Evolutionary conservation across 345 rosid genomes (phyloP).

Genomic region (Euclidium syriacum): DNA sequence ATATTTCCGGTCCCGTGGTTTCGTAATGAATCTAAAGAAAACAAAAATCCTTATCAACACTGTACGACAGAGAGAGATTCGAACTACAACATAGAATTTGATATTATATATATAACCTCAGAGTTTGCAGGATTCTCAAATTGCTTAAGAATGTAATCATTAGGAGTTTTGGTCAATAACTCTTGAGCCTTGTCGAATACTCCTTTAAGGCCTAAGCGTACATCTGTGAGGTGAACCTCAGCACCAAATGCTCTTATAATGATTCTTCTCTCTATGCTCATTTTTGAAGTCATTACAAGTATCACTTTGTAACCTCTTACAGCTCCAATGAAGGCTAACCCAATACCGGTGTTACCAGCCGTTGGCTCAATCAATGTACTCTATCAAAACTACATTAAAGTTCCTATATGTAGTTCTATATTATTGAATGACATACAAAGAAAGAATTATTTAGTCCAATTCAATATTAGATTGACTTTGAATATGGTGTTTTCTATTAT

Average conservation of each 20-base stretch:
- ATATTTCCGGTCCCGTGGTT: slow-evolving; percentile 67
- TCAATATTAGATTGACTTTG: too few relatives aligned
- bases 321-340: slow-evolving; percentile 59
- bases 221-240: slow-evolving; percentile 44
- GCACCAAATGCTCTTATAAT: slow-evolving; percentile 72
- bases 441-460: too few relatives aligned
- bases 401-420: too few relatives aligned
- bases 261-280: slow-evolving; percentile 63
- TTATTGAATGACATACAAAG: too few relatives aligned
- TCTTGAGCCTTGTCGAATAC: slow-evolving; percentile 42
- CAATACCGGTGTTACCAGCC: slow-evolving; percentile 76
- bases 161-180: slow-evolving; percentile 44
- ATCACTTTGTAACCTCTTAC: slow-evolving; percentile 57
- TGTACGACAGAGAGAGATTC: background rate
- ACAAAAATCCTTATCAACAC: background rate
- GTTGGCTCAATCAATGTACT: slow-evolving; percentile 55
- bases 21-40: slow-evolving; percentile 57
- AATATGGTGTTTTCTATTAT: too few relatives aligned
- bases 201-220: slow-evolving; percentile 36
- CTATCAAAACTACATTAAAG: too few relatives aligned
- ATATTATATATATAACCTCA: slow-evolving; percentile 34
- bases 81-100: too few relatives aligned
- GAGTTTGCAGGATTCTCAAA: slow-evolving; percentile 50
- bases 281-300: slow-evolving; percentile 48
- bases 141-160: slow-evolving; percentile 38